Evolutionary conservation across 1,284 basidiomycete species (phyloP).

Genomic region (Puccinia horiana): DNA sequence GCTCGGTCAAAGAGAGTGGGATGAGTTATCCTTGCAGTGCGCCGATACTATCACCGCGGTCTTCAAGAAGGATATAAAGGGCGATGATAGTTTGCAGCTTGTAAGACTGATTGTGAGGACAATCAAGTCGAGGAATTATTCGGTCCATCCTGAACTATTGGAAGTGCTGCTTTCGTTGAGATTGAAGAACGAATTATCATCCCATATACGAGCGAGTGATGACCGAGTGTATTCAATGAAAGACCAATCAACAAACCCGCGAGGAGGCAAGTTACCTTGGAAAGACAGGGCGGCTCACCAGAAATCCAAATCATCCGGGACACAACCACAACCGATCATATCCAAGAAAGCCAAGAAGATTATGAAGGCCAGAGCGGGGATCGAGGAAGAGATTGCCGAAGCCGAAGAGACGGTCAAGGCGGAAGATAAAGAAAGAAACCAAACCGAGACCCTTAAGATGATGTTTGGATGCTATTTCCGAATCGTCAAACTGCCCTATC

Average conservation of each 20-base stretch:
- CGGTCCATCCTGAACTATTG: constrained; percentile 84
- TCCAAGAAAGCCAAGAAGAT: constrained; percentile 83
- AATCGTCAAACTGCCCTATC: constrained; percentile 83
- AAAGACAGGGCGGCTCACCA: constrained; percentile 61
- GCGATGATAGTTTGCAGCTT: constrained; percentile 75
- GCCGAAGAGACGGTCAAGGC: constrained; percentile 91
- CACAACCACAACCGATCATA: constrained; percentile 68
- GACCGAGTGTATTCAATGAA: constrained; percentile 56
- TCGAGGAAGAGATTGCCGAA: constrained; percentile 85
- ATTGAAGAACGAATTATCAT: constrained; percentile 77
- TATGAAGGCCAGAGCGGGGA: constrained; percentile 78
- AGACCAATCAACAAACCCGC: neutral
- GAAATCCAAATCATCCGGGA: constrained; percentile 56
- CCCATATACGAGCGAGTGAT: constrained; percentile 70
- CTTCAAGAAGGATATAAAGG: constrained; percentile 76
- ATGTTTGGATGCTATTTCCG: constrained; percentile 97
- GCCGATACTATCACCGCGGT: constrained; percentile 76
- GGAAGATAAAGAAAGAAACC: constrained; percentile 83
- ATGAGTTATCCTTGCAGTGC: constrained; percentile 70
- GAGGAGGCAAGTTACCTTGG: constrained; percentile 57
- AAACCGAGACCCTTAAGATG: constrained; percentile 97
- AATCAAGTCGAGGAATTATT: constrained; percentile 89
- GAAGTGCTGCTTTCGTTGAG: constrained; percentile 82
- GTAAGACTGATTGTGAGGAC: constrained; percentile 91
- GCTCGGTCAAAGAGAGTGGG: constrained; percentile 83